These are phyloP conservation scores for Phymatotrichopsis omnivora DNA, from an alignment of 2,329 filamentous ascomycete genomes.

Conservation along the genomic window DNA sequence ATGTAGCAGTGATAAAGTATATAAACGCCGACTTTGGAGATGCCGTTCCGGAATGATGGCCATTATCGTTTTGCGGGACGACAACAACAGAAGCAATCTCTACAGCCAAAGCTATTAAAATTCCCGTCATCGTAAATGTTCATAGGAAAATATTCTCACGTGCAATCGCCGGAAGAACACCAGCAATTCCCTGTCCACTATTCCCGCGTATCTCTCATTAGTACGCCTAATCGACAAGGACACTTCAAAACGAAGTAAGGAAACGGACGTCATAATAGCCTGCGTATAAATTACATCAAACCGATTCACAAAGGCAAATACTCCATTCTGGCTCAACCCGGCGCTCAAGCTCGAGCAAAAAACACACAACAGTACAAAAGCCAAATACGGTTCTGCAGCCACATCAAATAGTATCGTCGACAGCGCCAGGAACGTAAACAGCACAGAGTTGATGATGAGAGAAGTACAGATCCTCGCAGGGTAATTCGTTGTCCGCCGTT, in stretches of 20 bases:
- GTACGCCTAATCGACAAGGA: too few species aligned
- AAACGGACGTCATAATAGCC: constrained; percentile 65
- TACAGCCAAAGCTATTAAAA: constrained; percentile 2
- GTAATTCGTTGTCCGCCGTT: constrained; percentile 78
- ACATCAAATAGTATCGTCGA: constrained; percentile 62
- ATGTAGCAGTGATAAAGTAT: constrained; percentile 83
- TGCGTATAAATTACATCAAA: constrained; percentile 90
- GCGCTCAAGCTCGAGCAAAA: constrained; percentile 68
- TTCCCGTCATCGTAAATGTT: neutral
- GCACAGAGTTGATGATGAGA: constrained; percentile 62
- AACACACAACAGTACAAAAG: constrained; percentile 73
- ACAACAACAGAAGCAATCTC: constrained; percentile 71
- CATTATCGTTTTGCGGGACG: constrained; percentile 39
- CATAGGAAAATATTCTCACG: constrained; percentile 37
- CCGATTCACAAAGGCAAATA: constrained; percentile 80
- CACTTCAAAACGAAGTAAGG: too few species aligned
- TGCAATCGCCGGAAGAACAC: constrained; percentile 76
- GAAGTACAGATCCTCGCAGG: constrained; percentile 72
- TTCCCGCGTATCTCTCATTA: too few species aligned
- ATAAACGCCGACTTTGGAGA: constrained; percentile 54
- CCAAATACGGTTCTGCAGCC: constrained; percentile 58
- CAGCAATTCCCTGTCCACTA: constrained; percentile 73
- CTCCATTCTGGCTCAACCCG: constrained; percentile 82
- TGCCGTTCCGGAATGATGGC: constrained; percentile 30
- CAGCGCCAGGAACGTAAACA: constrained; percentile 67